A percentile compares a stretch with the other conserved stretches of the same genome.
phyloP scores from a whole-genome alignment of 2,329 filamentous ascomycete genomes.

The Fusarium brachygibbosum region DNA sequence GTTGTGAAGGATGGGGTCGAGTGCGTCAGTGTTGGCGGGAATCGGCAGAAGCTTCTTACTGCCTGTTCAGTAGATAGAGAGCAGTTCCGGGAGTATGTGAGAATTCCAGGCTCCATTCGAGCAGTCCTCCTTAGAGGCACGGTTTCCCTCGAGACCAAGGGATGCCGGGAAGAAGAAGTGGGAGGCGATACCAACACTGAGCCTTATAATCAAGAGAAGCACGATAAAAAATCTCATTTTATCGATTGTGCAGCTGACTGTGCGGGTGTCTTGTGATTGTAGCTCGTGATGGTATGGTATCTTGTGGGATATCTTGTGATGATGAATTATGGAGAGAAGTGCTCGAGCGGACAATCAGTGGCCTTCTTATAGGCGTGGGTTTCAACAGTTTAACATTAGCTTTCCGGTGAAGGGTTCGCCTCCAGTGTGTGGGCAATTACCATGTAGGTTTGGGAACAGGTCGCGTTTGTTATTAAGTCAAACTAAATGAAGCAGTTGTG shows the following conservation, averaged over 20 bases:
- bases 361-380: background rate
- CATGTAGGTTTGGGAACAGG: background rate
- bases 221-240: background rate
- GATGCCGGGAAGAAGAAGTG: background rate
- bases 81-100: background rate
- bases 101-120: background rate
- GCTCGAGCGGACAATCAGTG: background rate
- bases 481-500: no score
- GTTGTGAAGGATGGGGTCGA: background rate
- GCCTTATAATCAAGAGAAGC: background rate
- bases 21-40: background rate
- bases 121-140: background rate
- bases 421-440: background rate
- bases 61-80: background rate
- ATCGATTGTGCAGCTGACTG: background rate
- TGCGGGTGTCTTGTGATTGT: background rate
- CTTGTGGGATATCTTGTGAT: background rate
- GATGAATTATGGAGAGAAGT: background rate
- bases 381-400: background rate
- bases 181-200: background rate
- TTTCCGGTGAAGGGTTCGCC: background rate
- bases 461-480: background rate
- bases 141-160: background rate
- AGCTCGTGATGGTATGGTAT: background rate
- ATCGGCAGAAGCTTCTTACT: background rate